Evolutionary conservation across 768 basidiomycete genomes (phyloP), one percentile per base, ranked within the genome.

Genomic region (Collybia sordida): DNA sequence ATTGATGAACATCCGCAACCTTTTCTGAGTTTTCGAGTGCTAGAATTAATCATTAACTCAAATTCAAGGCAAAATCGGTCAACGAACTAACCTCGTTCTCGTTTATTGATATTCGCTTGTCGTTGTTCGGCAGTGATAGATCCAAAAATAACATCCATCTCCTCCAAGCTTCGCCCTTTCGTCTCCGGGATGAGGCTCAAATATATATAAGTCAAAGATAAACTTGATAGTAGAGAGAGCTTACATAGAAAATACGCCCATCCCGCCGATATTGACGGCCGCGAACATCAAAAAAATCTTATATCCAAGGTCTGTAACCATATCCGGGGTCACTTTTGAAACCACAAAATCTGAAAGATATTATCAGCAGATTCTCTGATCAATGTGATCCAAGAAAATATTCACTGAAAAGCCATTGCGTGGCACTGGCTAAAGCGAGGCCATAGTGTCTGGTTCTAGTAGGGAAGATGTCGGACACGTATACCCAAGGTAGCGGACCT

Each of bases 391-490:
- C n/a, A 15, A 9, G 35, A 1, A 42, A 41, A 31, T 2, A 25
- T 57, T 4, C 47, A 86, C 86, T 91, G 78, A 80, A 91, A 6
- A 93, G 66, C 90, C 90, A 93, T 52, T 93, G 92, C 1, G 88
- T 82, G 8, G 83, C 82, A 51, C 85, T 86, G 0, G 86, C 92
- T 1, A 82, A 66, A 0, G 88, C 80, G 19, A 93, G 69, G 21
- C 92, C 92, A 59, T 87, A 91, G 60, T 91, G 87, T 49, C 90
- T 75, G 4, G 90, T 92, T 40, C 89, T 72, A 6, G 88, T 93
- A 2, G 88, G 86, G 78, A 93, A 93, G 58, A 95, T 91, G 62
- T 95, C 92, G 4, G 88, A 73, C 28, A 85, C 86, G 55, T 86
- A 87, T 7, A 89, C 80, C 73, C 76, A 71, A 27, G 69, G 69